Base-by-base conservation (phyloP, 352 stramenopile genomes). In the Phytophthora boehmeriae region DNA sequence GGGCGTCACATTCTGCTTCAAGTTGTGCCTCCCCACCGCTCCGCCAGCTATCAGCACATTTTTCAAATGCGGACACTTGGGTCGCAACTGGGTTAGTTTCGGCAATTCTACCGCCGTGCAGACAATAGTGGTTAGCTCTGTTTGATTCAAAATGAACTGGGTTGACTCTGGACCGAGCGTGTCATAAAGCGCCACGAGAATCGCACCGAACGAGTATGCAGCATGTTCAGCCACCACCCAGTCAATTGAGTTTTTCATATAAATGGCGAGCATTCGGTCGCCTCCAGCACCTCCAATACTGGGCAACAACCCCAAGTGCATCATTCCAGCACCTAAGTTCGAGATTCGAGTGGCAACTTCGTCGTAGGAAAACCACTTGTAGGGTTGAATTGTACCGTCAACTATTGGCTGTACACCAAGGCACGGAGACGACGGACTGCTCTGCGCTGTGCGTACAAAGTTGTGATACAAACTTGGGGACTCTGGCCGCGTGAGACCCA, bases 191-290 rank as follows among this genome's bases (percentile, higher is more conserved):
- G 86, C 80, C 4, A 92, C 77, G 13, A 88, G 59, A 0, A 76
- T 49, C 14, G 64, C 63, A 35, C 59, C 68, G 25, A 71, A 76
- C n/a, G 58, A 58, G 56, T 87, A 89, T 10, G 67, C 78, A 4
- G 80, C 78, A 62, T 98, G 93, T 59, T 99, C 96, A 0, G 77
- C 82, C 28, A 99, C 69, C 11, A 98, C 73, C 93, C 96, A 99
- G 61, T 99, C 96, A 38, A 97, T 86, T 13, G 84, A 97, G 68
- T 99, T 99, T 68, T 95, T 97, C 79, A 97, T 97, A 76, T 98
- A 99, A 47, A 99, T 85, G 25, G 81, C 95, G 16, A 99, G 48
- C 60, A 97, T 90, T 28, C 74, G 73, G 35, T 90, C 53, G 17
- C 73, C 68, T 42, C 86, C 69, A 6, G 78, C 58, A 3, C 57